Conservation (phyloP, 1,284 basidiomycete species). For the Leccinum fallax region DNA sequence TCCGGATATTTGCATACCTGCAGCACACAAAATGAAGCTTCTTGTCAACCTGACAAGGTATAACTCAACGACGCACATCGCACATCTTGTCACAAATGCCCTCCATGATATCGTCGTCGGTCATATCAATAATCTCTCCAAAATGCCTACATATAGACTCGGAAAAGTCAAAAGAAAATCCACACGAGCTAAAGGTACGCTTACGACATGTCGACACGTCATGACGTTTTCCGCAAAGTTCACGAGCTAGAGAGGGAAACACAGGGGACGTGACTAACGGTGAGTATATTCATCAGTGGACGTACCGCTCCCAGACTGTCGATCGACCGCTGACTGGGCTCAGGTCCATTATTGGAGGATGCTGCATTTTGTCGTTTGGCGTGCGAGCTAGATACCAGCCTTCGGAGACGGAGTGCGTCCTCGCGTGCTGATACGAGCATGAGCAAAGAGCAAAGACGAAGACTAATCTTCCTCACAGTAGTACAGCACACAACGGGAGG, state of each 20-base stretch:
- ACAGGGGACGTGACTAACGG: neutral
- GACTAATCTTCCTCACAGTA: slow-evolving; percentile 58
- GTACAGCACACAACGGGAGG: slow-evolving; percentile 79
- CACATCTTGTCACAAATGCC: slow-evolving; percentile 80
- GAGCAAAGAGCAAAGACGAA: neutral
- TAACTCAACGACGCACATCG: slow-evolving; percentile 57
- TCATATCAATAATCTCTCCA: slow-evolving; percentile 68
- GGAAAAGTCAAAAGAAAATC: neutral
- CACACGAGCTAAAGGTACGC: slow-evolving; percentile 24
- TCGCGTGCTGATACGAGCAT: slow-evolving; percentile 61
- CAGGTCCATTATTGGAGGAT: slow-evolving; percentile 49
- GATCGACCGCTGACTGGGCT: slow-evolving; percentile 64
- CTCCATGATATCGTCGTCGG: slow-evolving; percentile 48
- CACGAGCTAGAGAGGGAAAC: slow-evolving; percentile 51
- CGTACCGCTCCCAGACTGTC: slow-evolving; percentile 69
- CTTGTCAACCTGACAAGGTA: neutral
- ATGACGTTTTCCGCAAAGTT: slow-evolving; percentile 64
- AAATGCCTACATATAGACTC: slow-evolving; percentile 84
- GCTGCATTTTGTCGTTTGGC: slow-evolving; percentile 45
- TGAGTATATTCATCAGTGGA: slow-evolving; percentile 1
- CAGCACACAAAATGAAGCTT: neutral
- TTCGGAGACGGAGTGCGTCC: slow-evolving; percentile 61
- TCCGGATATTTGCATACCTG: slow-evolving; percentile 79
- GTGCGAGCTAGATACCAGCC: slow-evolving; percentile 53
- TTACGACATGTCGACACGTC: slow-evolving; percentile 75